phyloP scores from a whole-genome alignment of 768 basidiomycete species.

The Termitomyces eurrhizus region DNA sequence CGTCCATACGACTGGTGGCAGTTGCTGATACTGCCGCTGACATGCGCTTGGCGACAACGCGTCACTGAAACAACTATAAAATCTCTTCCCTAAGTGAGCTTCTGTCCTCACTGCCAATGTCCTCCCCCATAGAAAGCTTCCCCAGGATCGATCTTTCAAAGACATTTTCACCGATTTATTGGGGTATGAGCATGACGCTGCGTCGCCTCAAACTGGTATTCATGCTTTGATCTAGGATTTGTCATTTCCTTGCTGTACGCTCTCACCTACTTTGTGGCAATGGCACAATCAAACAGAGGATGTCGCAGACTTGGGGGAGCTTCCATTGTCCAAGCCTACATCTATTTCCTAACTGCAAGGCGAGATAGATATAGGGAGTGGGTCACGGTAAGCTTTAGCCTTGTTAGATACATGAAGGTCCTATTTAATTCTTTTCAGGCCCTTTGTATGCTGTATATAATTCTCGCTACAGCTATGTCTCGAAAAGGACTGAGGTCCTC shows the following conservation, averaged over 20 bases:
- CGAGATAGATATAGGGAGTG: slow-evolving; percentile 16
- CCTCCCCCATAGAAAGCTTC: background rate
- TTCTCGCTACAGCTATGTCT: background rate
- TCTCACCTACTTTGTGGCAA: background rate
- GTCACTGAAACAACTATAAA: background rate
- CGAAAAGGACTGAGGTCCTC: background rate
- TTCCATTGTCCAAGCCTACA: slow-evolving; percentile 35
- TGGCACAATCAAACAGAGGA: background rate
- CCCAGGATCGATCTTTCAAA: slow-evolving; percentile 17
- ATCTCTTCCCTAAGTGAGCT: background rate
- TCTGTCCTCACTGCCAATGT: background rate
- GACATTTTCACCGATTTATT: slow-evolving; percentile 28
- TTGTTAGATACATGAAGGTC: background rate
- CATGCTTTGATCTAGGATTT: slow-evolving; percentile 19
- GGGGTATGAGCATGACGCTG: slow-evolving; percentile 18
- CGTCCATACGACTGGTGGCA: background rate
- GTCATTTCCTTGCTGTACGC: slow-evolving; percentile 25
- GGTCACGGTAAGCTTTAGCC: slow-evolving; percentile 20
- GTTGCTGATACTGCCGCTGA: background rate
- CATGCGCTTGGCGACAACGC: no score
- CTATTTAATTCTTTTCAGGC: slow-evolving; percentile 16
- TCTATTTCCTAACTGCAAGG: slow-evolving; percentile 30
- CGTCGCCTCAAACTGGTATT: background rate
- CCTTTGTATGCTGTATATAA: slow-evolving; percentile 22
- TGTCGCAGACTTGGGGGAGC: slow-evolving; percentile 31